phyloP scores from a whole-genome alignment of 805 yeast species.

The Lipomyces anomalus region DNA sequence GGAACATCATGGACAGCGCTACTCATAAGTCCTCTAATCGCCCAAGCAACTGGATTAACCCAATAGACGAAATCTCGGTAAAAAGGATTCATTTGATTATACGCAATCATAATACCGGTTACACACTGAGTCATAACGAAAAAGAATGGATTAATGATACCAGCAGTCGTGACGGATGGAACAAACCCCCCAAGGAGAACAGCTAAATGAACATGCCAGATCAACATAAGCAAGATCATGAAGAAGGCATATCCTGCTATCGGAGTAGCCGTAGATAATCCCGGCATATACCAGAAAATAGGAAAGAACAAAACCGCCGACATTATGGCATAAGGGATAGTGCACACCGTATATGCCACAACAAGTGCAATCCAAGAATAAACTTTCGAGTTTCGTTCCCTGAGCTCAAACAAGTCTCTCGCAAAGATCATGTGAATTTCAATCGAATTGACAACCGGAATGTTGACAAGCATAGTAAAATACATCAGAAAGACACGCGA shows the following conservation, averaged over 20 bases:
- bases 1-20: constrained; percentile 49
- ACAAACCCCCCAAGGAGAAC: constrained; percentile 40
- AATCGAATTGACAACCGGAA: constrained; percentile 4
- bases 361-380: constrained; percentile 47
- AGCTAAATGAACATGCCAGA: constrained; percentile 32
- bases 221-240: constrained; percentile 32
- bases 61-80: constrained; percentile 71
- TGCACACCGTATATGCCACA: constrained; percentile 1
- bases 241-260: constrained; percentile 40
- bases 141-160: constrained; percentile 47
- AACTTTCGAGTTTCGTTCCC: constrained; percentile 69
- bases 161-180: constrained; percentile 43
- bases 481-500: constrained; percentile 47
- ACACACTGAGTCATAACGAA: constrained; percentile 61
- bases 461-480: constrained; percentile 4
- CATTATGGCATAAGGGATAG: constrained; percentile 28
- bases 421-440: constrained; percentile 48
- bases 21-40: constrained; percentile 50
- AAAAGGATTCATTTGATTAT: constrained; percentile 56
- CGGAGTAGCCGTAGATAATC: constrained; percentile 52
- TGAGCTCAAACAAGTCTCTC: constrained; percentile 61
- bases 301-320: constrained; percentile 60
- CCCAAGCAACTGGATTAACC: constrained; percentile 63
- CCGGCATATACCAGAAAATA: constrained; percentile 64
- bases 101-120: constrained; percentile 70